These are phyloP conservation scores for Excoecaria agallocha DNA, from an alignment of 345 rosid genomes.

Conservation along the genomic window DNA sequence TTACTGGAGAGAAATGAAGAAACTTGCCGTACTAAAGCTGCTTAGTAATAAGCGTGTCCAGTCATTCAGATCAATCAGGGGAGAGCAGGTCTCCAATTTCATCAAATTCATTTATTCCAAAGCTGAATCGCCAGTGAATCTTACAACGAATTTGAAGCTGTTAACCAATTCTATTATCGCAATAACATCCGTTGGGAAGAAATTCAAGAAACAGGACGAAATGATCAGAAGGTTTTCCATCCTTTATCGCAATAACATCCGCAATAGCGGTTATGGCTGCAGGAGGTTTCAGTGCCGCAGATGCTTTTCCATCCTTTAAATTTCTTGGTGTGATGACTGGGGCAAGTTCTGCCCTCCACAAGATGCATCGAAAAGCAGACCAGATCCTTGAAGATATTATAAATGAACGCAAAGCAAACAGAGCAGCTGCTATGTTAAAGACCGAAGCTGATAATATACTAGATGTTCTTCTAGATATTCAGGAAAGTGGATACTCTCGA, in stretches of 20 bases:
- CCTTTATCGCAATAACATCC: too few relatives aligned
- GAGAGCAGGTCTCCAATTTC: slow-evolving; percentile 20
- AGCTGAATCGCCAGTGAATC: too few relatives aligned
- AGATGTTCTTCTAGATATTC: slow-evolving; percentile 37
- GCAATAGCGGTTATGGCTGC: neutral
- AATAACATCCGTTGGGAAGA: slow-evolving; percentile 28
- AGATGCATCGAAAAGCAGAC: neutral
- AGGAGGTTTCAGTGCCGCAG: slow-evolving; percentile 5
- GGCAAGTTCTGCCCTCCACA: neutral
- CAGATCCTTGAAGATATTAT: slow-evolving; percentile 3
- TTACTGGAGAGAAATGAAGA: slow-evolving; percentile 27
- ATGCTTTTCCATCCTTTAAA: slow-evolving; percentile 13
- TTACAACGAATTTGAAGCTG: too few relatives aligned
- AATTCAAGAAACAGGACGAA: slow-evolving; percentile 19
- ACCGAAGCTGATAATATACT: slow-evolving; percentile 12
- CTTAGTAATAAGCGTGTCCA: slow-evolving; percentile 20
- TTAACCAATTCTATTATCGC: too few relatives aligned
- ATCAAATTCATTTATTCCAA: too few relatives aligned
- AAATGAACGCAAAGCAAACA: neutral
- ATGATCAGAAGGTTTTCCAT: too few relatives aligned
- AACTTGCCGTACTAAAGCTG: slow-evolving; percentile 21
- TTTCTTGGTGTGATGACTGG: neutral
- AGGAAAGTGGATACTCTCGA: slow-evolving; percentile 11
- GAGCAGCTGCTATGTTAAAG: neutral
- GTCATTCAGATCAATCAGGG: slow-evolving; percentile 21